Base-by-base conservation (phyloP, 768 basidiomycete genomes). In the Postia placenta region DNA sequence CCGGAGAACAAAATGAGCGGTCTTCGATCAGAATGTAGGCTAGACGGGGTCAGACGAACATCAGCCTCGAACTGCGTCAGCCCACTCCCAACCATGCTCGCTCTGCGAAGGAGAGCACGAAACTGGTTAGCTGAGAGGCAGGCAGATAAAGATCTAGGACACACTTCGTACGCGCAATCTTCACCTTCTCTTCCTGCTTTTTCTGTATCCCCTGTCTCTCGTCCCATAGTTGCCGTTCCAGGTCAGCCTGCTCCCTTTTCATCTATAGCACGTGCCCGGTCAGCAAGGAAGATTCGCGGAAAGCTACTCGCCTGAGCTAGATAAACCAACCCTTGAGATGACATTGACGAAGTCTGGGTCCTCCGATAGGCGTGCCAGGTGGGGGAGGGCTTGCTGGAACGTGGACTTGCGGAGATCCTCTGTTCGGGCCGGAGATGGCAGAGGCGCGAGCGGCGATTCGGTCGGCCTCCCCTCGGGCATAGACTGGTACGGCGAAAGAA, bases 101-200 rank as follows among this genome's bases (percentile, higher is more conserved):
- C 86, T 67, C 89, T 91, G 48, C 0, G 33, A 48, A n/a, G 26
- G 28, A 41, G 23, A 19, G 42, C 19, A 37, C 27, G 45, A 25
- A 1, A 46, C 17, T 14, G 40, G n/a, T 36, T 7, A 45, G 42
- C 33, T 12, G 23, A 35, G 33, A n/a, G 25, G 22, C 23, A 20
- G 23, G 47, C 40, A 25, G 37, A 45, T 15, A 26, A 22, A 14
- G 17, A 35, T 30, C 48, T 37, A 36, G 54, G 25, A 45, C 35
- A 44, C 57, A 86, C 86, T 83, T 87, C 22, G 76, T 83, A 52
- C 70, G 72, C 15, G 85, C 80, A 22, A 82, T 70, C 55, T 81
- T 80, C 53, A 88, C 75, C 65, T 81, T 89, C 38, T 83, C 80
- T 53, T 86, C 79, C 52, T 88, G 83, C 57, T 80, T 81, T 51